phyloP scores from a whole-genome alignment of 768 basidiomycete species.

The Hericium erinaceus region DNA sequence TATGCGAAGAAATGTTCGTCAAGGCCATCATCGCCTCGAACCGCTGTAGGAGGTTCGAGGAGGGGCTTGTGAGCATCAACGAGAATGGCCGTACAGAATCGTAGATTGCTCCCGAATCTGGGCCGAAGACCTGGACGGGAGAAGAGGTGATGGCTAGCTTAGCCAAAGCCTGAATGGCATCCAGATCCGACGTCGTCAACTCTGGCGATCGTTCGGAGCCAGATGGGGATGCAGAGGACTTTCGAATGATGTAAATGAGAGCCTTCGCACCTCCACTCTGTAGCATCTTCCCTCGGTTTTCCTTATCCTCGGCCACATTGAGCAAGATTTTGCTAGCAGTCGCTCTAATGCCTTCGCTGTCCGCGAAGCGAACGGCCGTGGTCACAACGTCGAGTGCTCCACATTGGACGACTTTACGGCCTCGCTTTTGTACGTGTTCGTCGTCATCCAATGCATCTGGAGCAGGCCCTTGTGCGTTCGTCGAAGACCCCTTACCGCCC shows the following conservation, averaged over 20 bases:
- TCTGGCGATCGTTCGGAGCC: slow-evolving; percentile 17
- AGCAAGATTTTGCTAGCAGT: slow-evolving; percentile 55
- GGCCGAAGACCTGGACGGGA: slow-evolving; percentile 86
- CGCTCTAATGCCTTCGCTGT: slow-evolving; percentile 56
- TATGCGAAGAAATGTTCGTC: slow-evolving; percentile 85
- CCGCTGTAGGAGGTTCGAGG: slow-evolving; percentile 65
- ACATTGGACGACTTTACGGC: slow-evolving; percentile 44
- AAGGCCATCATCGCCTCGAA: slow-evolving; percentile 96
- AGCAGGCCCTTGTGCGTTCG: slow-evolving; percentile 5
- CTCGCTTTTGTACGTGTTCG: slow-evolving; percentile 51
- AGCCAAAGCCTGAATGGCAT: slow-evolving; percentile 79
- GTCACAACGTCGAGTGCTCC: slow-evolving; percentile 60
- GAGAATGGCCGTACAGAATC: slow-evolving; percentile 83
- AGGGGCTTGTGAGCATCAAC: slow-evolving; percentile 56
- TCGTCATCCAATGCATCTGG: slow-evolving; percentile 47
- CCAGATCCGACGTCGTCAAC: slow-evolving; percentile 38
- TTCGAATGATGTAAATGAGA: slow-evolving; percentile 46
- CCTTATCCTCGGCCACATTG: slow-evolving; percentile 67
- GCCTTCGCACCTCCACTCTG: slow-evolving; percentile 74
- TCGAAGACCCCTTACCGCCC: slow-evolving; percentile 9
- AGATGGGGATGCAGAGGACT: slow-evolving; percentile 31
- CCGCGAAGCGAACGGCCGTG: slow-evolving; percentile 42
- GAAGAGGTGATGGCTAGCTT: slow-evolving; percentile 90
- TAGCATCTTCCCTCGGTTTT: slow-evolving; percentile 66
- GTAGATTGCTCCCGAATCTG: slow-evolving; percentile 62